phyloP scores from a whole-genome alignment of 306 rosid genomes.

The Sindora glabra region DNA sequence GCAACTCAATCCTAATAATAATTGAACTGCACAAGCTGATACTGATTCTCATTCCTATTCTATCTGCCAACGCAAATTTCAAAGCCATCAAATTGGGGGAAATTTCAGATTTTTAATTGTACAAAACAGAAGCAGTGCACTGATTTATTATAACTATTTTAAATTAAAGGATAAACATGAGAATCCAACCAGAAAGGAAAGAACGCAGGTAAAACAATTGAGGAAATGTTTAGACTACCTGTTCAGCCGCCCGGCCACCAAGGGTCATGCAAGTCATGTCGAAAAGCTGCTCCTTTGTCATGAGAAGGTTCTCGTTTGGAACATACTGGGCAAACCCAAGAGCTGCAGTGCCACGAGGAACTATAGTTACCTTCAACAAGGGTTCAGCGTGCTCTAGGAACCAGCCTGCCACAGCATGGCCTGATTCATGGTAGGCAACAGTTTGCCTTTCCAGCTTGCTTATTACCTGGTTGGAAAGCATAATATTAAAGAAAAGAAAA shows the following conservation, averaged over 20 bases:
- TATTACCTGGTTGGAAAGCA: slow-evolving; percentile 34
- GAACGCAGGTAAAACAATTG: no score
- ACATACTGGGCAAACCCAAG: slow-evolving; percentile 65
- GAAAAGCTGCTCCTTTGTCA: slow-evolving; percentile 63
- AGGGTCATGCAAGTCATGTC: slow-evolving; percentile 74
- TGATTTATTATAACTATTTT: no score
- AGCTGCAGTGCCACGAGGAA: slow-evolving; percentile 65
- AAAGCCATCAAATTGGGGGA: background rate
- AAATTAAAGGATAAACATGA: background rate
- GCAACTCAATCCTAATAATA: background rate
- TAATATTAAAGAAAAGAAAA: background rate
- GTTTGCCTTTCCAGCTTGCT: slow-evolving; percentile 59
- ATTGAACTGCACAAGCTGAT: background rate
- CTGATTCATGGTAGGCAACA: slow-evolving; percentile 63
- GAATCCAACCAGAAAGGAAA: no score
- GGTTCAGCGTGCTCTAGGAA: slow-evolving; percentile 63
- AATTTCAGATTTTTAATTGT: background rate
- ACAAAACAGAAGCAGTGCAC: background rate
- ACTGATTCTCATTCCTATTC: background rate
- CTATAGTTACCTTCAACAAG: slow-evolving; percentile 51
- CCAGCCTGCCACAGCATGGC: slow-evolving; percentile 71
- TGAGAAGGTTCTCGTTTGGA: slow-evolving; percentile 59
- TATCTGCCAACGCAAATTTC: background rate
- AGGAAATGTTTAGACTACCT: slow-evolving; percentile 20
- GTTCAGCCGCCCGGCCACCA: slow-evolving; percentile 69